Conservation (phyloP, 2,329 filamentous ascomycete genomes). For the Diaporthe velutina region DNA sequence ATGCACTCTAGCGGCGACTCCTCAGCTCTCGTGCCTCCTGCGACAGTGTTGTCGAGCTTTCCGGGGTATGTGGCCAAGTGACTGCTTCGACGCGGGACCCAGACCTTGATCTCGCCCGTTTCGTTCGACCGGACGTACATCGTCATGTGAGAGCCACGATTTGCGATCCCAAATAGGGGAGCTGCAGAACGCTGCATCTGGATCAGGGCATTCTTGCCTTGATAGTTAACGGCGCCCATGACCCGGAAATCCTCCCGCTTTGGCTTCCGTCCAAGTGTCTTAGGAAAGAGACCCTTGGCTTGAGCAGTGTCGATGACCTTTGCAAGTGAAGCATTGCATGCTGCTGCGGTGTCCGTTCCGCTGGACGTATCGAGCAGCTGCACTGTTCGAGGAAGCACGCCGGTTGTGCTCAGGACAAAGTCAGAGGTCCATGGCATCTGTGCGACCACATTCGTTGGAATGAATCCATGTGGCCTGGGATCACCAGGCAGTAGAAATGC, state of each 20-base stretch:
- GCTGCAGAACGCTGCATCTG: conserved; percentile 59
- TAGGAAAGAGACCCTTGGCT: conserved; percentile 52
- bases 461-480: conserved; percentile 62
- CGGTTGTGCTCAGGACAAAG: conserved; percentile 48
- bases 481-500: conserved; percentile 60
- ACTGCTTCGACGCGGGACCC: conserved; percentile 74
- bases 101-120: conserved; percentile 65
- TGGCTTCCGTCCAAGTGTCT: conserved; percentile 44
- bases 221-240: conserved; percentile 44
- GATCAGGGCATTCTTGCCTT: conserved; percentile 39
- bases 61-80: conserved; percentile 78
- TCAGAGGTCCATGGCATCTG: conserved; percentile 59
- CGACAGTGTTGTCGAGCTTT: conserved; percentile 81
- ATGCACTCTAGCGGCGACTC: conserved; percentile 75
- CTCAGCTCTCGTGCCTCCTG: conserved; percentile 75
- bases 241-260: conserved; percentile 53
- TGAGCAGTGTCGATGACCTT: conserved; percentile 54
- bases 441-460: conserved; percentile 59
- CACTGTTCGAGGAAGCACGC: conserved; percentile 48
- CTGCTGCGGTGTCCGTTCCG: conserved; percentile 44
- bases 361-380: conserved; percentile 47
- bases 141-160: conserved; percentile 73
- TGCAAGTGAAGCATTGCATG: conserved; percentile 55
- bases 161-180: conserved; percentile 72
- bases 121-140: conserved; percentile 64